phyloP scores from a whole-genome alignment of 2,329 filamentous ascomycete genomes.

The Verticillium tricorpus region DNA sequence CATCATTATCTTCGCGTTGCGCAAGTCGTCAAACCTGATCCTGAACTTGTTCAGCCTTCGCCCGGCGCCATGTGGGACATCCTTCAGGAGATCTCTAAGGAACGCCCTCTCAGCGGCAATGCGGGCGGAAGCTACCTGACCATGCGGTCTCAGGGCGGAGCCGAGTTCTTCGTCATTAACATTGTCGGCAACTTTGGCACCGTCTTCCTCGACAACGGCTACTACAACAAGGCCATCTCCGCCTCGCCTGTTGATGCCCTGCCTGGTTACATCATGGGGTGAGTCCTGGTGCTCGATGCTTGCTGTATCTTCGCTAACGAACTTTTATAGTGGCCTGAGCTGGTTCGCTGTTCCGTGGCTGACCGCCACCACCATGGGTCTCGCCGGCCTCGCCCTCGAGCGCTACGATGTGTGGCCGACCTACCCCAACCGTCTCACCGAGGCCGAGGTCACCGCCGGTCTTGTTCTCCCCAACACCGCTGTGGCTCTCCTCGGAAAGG shows the following conservation, averaged over 20 bases:
- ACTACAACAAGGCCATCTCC: slow-evolving; percentile 92
- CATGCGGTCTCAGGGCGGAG: slow-evolving; percentile 76
- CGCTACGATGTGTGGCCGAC: slow-evolving; percentile 67
- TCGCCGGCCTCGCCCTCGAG: slow-evolving; percentile 77
- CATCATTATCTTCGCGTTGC: slow-evolving; percentile 81
- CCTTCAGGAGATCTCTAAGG: slow-evolving; percentile 60
- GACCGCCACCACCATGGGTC: slow-evolving; percentile 81
- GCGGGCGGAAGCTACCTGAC: slow-evolving; percentile 78
- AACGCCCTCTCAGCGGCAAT: slow-evolving; percentile 77
- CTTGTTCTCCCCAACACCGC: slow-evolving; percentile 82
- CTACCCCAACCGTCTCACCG: slow-evolving; percentile 66
- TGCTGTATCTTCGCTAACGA: not conserved
- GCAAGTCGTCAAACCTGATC: no score
- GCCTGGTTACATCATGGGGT: slow-evolving; percentile 79
- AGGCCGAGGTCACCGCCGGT: slow-evolving; percentile 73
- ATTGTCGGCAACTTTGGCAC: slow-evolving; percentile 78
- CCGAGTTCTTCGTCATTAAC: slow-evolving; percentile 89
- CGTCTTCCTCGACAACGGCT: slow-evolving; percentile 82
- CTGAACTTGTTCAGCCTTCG: no score
- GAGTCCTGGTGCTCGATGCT: not conserved
- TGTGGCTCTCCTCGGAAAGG: slow-evolving; percentile 75
- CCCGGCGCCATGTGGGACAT: slow-evolving; percentile 75
- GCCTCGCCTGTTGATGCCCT: slow-evolving; percentile 81
- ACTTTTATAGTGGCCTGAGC: slow-evolving; percentile 51
- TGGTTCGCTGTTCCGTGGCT: slow-evolving; percentile 96